Evolutionary conservation across 805 yeast species (phyloP), one percentile per base, ranked within the genome.

Genomic region (Candida methanosorbosa): DNA sequence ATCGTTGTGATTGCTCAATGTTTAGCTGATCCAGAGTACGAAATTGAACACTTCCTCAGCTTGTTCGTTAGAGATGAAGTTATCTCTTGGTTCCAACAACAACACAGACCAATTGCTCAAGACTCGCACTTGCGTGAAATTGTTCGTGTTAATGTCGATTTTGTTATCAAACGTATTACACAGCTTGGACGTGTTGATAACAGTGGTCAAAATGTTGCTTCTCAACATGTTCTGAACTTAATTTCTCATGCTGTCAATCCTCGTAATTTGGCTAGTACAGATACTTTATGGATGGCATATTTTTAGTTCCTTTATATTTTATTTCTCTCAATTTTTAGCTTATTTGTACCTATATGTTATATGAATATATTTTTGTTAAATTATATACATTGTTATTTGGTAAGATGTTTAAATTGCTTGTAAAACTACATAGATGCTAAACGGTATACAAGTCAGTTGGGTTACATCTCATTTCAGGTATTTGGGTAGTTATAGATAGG

Each of bases 211-310:
- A 75, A 81, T 2, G 80, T 82, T 25, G 83, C 94, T 9, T 84
- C 95, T 25, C 97, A 90, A 56, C 79, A 84, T 41, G 83, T 87
- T 23, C 69, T 92, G 44, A 97, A 92, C 49, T 71, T 90, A 51
- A 85, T 92, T 34, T 81, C 94, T 5, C 87, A 85, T 50, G 97
- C 98, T 6, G 97, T 88, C 13, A 90, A 88, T 52, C 97, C 97
- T 24, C 75, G 95, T 48, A 85, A 86, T 49, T 63, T 92, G 46
- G 97, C 97, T 13, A 77, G 85, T 36, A 81, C 94, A 5, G 98
- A 92, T 48, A 78, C 87, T 13, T 68, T 84, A 43, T 92, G 95
- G 87, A 85, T 92, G 95, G 92, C 98, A 1, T 92, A 86, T 63
- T 75, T 87, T 46, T 87, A 64, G 43, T n/a, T 1, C 9, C 18